Base-by-base conservation (phyloP, 352 stramenopile species). In the Pythium myriotylum region DNA sequence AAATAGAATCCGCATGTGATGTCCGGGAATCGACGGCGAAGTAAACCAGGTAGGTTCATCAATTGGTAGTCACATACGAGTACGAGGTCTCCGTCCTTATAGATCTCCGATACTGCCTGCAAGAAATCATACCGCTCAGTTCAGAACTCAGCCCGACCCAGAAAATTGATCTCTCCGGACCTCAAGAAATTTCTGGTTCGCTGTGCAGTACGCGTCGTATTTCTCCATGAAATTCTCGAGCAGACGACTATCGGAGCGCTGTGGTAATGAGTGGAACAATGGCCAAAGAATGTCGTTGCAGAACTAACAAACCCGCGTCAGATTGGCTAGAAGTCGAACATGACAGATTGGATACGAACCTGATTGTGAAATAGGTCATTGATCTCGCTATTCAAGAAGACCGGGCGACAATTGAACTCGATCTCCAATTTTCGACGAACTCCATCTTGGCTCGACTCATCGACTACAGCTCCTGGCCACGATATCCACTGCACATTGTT, bases 401-500 rank as follows among this genome's bases (percentile, higher is more conserved):
- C 87, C 0, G 89, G 88, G 26, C 84, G 83, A 59, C 86, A 96
- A 24, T 85, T 84, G 68, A 89, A 89, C 43, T 97, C 87, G 51
- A 80, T 54, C 68, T 95, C 80, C 17, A 97, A 77, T 26, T 82
- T 85, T 43, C 79, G 73, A 42, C 86, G 70, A 47, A 89, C 83
- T 33, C 83, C 72, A 62, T 92, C 84, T 48, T 85, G 82, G 52
- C 90, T 94, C 13, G 76, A 88, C 59, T 91, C 84, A 57, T 88
- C 79, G 35, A 96, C 84, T 13, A 84, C 77, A 9, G 78, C 86
- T 19, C 86, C 88, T 0, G 92, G 80, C 90, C 90, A 97, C 45
- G 88, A 92, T 48, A 97, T 87, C 90, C 90, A 97, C 22, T 91
- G 68, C 60, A 96, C 86, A n/a, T 91, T 76, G 67, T 96, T 94